Evolutionary conservation across 1,284 basidiomycete species (phyloP), one percentile per base, ranked within the genome.

Genomic region (Sporisorium sorghi): DNA sequence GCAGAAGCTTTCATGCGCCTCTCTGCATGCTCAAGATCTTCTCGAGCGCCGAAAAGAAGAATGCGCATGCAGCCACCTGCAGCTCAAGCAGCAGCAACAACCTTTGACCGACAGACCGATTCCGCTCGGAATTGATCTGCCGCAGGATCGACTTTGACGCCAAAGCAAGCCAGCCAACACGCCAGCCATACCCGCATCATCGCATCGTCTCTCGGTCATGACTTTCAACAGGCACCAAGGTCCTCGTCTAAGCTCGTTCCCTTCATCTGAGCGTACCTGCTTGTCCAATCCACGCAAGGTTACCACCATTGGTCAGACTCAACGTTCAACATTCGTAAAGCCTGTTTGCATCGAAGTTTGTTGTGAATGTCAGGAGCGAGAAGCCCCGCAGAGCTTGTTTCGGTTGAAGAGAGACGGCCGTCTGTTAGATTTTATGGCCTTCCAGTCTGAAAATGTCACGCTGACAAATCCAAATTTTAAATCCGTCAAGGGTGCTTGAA

Each of bases 391-490:
- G 28, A 30, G 28, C 28, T 30, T 30, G 28, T 30, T 9, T 30
- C 28, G 28, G 5, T 30, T 9, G 28, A 30, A 5, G 28, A 5
- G 28, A 9, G 28, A 5, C 9, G 28, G 28, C 5, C 28, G 28
- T 30, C 28, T 30, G 28, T 30, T 30, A 30, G 28, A 30, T 30
- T n/a, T n/a, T n/a, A n/a, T n/a, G n/a, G n/a, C n/a, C 12, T 23
- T 12, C 15, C 3, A 12, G 50, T 17, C 5, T 30, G 28, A 5
- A 30, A 1, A 10, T 52, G 59, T 68, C 58, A 68, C 39, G 58
- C 58, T 68, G 58, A 68, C 65, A 58, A 68, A 62, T 58, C 21
- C 46, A 42, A 46, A 28, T 67, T 60, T 57, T 3, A 9, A 7
- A 17, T 12, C 26, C 39, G 52, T 46, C 30, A 26, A 53, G 51